phyloP scores from a whole-genome alignment of 768 basidiomycete genomes.

The Pisolithus albus region DNA sequence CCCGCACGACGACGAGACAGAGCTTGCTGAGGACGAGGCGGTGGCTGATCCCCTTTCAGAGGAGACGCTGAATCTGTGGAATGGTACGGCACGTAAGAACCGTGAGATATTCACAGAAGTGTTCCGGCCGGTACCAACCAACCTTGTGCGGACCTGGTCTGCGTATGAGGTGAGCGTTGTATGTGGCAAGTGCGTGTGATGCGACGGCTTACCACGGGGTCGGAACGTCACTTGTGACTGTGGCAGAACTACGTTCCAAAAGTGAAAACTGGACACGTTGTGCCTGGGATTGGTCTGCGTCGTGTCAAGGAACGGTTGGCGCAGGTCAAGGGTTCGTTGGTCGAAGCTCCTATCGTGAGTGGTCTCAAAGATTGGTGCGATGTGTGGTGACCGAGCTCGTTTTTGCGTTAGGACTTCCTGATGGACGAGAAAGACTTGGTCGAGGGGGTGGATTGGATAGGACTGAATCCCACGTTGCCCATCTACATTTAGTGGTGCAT shows the following conservation, averaged over 20 bases:
- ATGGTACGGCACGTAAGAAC: slow-evolving; percentile 68
- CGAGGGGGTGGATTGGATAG: slow-evolving; percentile 64
- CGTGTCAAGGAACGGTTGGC: slow-evolving; percentile 72
- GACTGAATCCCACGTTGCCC: slow-evolving; percentile 69
- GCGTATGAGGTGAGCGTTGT: slow-evolving; percentile 63
- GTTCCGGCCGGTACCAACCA: slow-evolving; percentile 82
- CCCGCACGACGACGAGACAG: slow-evolving; percentile 61
- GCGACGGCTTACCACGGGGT: not conserved
- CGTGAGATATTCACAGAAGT: slow-evolving; percentile 80
- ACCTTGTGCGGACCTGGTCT: slow-evolving; percentile 71
- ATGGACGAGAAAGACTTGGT: slow-evolving; percentile 73
- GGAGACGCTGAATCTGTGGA: slow-evolving; percentile 53
- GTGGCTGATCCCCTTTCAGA: slow-evolving; percentile 78
- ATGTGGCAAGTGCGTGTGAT: not conserved
- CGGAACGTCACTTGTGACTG: too few relatives aligned
- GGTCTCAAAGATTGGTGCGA: not conserved
- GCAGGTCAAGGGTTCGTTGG: slow-evolving; percentile 63
- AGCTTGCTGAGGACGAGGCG: slow-evolving; percentile 46
- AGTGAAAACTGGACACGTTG: slow-evolving; percentile 76
- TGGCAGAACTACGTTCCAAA: slow-evolving; percentile 68
- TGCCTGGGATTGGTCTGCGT: slow-evolving; percentile 53
- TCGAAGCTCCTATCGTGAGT: slow-evolving; percentile 67
- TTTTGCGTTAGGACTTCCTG: slow-evolving; percentile 60
- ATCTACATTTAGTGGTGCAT: slow-evolving; percentile 54
- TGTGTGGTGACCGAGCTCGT: slow-evolving; percentile 7